Evolutionary conservation across 2,329 filamentous ascomycete genomes (phyloP), one percentile per base, ranked within the genome.

Genomic region (Periconia macrospinosa): DNA sequence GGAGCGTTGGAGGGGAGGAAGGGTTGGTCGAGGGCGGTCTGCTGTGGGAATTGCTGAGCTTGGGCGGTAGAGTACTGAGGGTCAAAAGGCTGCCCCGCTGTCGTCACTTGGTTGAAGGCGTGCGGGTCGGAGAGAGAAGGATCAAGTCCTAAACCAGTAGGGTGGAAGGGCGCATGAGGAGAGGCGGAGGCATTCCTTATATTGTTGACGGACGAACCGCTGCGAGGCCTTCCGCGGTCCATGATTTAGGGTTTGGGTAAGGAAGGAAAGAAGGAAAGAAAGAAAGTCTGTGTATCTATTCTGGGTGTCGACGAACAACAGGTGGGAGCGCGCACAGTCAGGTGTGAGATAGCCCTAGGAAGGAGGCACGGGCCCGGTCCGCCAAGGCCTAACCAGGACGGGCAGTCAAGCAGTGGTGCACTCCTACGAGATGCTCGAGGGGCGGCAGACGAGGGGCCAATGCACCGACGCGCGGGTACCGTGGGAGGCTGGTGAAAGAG

Each of bases 141-240:
- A 70, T 87, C 82, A 62, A 87, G 76, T 58, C 76, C 82, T 67
- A 88, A 79, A 68, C 83, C 84, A 49, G 61, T 52, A 78, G 65
- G 81, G 49, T 80, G 76, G 66, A 81, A 83, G 64, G 79, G 79
- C 74, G 75, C 33, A 66, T 72, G 81, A 71, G 82, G 83, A 69
- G 85, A 84, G 65, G 85, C 83, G 65, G 86, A 87, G 62, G 78
- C 82, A 72, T 85, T 84, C 73, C 82, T 88, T 87, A 89, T 87
- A 86, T 85, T 72, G 70, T 80, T 79, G 69, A 79, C 78, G 19
- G 52, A 43, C 67, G 86, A 87, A 62, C 81, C 83, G 63, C 86
- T 87, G 69, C 85, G 84, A 70, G 84, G 84, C 71, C 83, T 78
- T 69, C 81, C 79, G 72, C 80, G 77, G 76, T 84, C 81, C 81